Conservation (phyloP, 257 asterid species). For the Forsythia suspensa region DNA sequence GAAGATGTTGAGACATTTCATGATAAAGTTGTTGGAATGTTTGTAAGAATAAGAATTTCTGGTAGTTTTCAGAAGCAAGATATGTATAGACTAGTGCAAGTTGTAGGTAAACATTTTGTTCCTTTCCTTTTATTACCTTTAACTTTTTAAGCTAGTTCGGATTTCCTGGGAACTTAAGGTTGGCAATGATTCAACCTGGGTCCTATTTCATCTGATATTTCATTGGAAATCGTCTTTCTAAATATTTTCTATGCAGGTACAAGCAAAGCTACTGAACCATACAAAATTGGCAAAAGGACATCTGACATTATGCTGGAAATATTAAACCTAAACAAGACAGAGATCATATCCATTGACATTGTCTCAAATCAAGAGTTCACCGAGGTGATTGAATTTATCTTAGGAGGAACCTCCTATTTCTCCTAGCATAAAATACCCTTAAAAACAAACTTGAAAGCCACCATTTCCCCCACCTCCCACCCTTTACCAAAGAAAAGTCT, state of each 20-base stretch:
- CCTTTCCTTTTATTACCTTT: conserved; percentile 17
- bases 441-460: background rate
- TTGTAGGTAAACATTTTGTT: conserved; percentile 65
- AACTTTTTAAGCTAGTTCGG: conserved; percentile 8
- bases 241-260: conserved; percentile 64
- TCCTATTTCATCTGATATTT: background rate
- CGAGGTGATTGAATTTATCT: conserved; percentile 58
- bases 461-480: conserved; percentile 3
- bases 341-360: conserved; percentile 76
- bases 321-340: conserved; percentile 90
- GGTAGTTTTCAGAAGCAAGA: conserved; percentile 92
- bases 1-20: conserved; percentile 76
- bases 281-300: conserved; percentile 89
- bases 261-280: conserved; percentile 76
- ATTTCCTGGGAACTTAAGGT: background rate
- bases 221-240: background rate
- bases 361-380: conserved; percentile 96
- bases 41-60: conserved; percentile 91
- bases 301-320: conserved; percentile 85
- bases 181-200: background rate
- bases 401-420: conserved; percentile 6
- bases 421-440: background rate
- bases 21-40: conserved; percentile 80
- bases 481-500: background rate
- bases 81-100: conserved; percentile 94